These are phyloP conservation scores for Gamsiella multidivaricata DNA, from an alignment of 192 early-diverging fungal genomes.

Conservation along the genomic window DNA sequence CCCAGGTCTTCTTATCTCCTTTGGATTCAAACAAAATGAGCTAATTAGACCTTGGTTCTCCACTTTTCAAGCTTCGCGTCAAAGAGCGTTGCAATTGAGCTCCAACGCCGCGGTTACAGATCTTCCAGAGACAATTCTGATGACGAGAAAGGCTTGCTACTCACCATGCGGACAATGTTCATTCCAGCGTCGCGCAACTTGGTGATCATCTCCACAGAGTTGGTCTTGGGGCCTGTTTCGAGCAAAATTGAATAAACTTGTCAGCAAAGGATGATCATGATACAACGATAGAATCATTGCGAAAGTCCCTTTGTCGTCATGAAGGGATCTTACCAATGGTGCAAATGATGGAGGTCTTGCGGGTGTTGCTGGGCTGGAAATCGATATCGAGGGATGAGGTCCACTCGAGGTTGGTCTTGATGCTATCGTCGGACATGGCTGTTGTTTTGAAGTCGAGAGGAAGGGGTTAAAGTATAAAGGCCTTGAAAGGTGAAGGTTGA, in stretches of 20 bases:
- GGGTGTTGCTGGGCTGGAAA: conserved; percentile 64
- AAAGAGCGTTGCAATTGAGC: too few relatives aligned
- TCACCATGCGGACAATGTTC: conserved; percentile 83
- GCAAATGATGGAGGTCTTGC: conserved; percentile 89
- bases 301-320: too few relatives aligned
- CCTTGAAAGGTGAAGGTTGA: background rate
- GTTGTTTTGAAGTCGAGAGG: background rate
- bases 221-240: conserved; percentile 77
- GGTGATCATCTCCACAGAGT: conserved; percentile 77
- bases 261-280: too few relatives aligned
- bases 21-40: too few relatives aligned
- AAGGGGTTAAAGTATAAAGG: background rate
- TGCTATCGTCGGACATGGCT: conserved; percentile 43
- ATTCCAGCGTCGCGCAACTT: conserved; percentile 82
- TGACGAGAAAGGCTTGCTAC: too few relatives aligned
- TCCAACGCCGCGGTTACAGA: too few relatives aligned
- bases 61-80: too few relatives aligned
- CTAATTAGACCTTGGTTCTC: too few relatives aligned
- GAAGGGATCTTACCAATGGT: conserved; percentile 68
- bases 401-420: conserved; percentile 79
- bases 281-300: too few relatives aligned
- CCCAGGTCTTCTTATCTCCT: too few relatives aligned
- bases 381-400: conserved; percentile 74
- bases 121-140: too few relatives aligned
- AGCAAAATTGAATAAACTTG: background rate